Evolutionary conservation across 345 rosid species (phyloP).

Genomic region (Rubroshorea leprosula): DNA sequence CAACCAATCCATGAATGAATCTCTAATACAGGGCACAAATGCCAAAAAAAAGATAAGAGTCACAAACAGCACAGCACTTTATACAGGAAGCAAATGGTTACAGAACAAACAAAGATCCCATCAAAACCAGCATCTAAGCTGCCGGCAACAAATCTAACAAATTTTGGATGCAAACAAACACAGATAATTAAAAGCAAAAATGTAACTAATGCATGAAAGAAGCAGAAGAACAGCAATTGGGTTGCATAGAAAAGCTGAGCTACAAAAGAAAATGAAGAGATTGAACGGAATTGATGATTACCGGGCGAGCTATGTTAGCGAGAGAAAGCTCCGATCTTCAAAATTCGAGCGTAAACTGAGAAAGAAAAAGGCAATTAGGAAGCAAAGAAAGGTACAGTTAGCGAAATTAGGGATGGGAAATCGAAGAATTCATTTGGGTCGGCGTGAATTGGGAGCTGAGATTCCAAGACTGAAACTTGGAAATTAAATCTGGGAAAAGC

Average conservation of each 20-base stretch:
- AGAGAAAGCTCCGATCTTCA: slow-evolving; percentile 1
- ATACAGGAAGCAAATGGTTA: no score
- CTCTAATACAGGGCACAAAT: not conserved
- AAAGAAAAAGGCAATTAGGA: not conserved
- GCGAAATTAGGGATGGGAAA: not conserved
- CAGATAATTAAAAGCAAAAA: not conserved
- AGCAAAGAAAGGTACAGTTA: no score
- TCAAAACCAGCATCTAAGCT: no score
- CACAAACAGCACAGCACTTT: no score
- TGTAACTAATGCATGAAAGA: not conserved
- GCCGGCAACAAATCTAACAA: not conserved
- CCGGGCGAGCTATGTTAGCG: not conserved
- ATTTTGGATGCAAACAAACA: not conserved
- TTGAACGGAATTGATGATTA: not conserved
- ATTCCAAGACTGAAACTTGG: no score
- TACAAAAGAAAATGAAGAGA: not conserved
- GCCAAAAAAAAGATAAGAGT: not conserved
- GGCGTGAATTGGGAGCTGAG: no score
- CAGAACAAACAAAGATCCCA: no score
- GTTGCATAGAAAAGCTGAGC: no score
- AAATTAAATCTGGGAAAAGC: no score
- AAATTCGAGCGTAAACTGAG: not conserved
- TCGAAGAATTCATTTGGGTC: no score
- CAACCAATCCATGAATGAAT: no score
- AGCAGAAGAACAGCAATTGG: not conserved